Evolutionary conservation across 2,329 filamentous ascomycete genomes (phyloP), one percentile per base, ranked within the genome.

Genomic region (Colletotrichum sojae): DNA sequence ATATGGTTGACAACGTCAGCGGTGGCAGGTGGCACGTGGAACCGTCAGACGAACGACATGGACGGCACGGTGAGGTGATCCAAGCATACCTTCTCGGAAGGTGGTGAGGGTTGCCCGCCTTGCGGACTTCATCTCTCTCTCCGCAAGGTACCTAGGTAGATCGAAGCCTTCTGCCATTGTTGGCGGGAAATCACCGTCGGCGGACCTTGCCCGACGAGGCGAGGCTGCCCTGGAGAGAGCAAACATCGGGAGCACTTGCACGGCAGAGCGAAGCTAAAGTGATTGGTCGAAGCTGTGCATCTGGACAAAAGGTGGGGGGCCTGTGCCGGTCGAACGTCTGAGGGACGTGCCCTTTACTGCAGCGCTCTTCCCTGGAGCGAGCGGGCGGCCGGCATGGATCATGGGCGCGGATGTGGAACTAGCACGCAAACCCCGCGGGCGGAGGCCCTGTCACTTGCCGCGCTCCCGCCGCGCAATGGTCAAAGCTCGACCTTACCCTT

Each of bases 391-490:
- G 16, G 15, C 43, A n/a, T n/a, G 18, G 43, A 13, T 46, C 43
- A 6, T 46, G 31, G 31, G 31, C 31, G 6, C 5, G 10, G 10
- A 43, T 31, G 40, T 54, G 48, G 61, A 31, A 22, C 63, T n/a
- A 46, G 15, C 57, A 46, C 60, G 66, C 57, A 60, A 58, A 63
- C 71, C 70, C 69, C 69, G 69, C 71, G 57, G 67, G 67, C 20
- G 56, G 57, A 36, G 31, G 45, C 53, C 61, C 57, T 62, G 57
- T 67, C 69, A 70, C 36, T 43, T 54, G 54, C 59, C 48, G 62
- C 45, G 61, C 67, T 59, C 58, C 57, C 43, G 53, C 58, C 64
- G 43, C 27, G 13, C 1, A 72, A 58, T 72, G 70, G 71, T 51
- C 67, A 57, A 59, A 71, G 71, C 71, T 70, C 51, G 6, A 5